Evolutionary conservation across 73 alveolate species (phyloP).

Genomic region (Tetrahymena borealis): DNA sequence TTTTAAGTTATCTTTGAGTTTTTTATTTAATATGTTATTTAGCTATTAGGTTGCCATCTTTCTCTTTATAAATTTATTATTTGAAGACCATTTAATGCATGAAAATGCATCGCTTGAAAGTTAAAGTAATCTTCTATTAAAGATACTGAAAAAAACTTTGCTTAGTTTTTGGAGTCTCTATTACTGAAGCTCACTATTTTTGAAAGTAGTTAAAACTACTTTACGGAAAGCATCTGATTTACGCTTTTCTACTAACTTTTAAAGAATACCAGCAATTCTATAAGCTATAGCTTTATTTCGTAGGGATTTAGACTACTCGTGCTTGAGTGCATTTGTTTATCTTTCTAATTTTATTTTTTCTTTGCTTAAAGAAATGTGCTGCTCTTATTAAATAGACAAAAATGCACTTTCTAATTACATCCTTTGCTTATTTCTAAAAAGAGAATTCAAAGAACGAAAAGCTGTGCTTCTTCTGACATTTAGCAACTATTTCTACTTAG

Average conservation of each 20-base stretch:
- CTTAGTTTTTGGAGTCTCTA: neutral
- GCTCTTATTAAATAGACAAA: neutral
- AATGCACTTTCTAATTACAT: neutral
- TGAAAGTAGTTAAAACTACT: neutral
- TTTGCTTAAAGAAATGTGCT: neutral
- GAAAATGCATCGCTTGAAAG: neutral
- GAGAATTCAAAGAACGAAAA: neutral
- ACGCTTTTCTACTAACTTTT: neutral
- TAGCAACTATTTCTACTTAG: neutral
- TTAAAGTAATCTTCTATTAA: neutral
- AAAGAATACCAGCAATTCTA: neutral
- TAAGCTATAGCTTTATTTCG: neutral
- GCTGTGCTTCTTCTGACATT: neutral
- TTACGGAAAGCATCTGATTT: neutral
- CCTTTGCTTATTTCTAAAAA: neutral
- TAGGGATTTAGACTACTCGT: neutral
- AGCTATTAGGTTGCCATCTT: neutral
- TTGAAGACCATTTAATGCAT: neutral
- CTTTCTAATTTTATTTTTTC: neutral
- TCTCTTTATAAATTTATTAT: neutral
- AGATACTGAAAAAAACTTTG: neutral
- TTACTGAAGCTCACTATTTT: neutral
- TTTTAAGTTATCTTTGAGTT: neutral
- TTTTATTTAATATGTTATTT: neutral
- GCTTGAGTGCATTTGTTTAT: neutral